phyloP scores from a whole-genome alignment of 176 grass and related monocot genomes.

The Rhynchospora tenuis region DNA sequence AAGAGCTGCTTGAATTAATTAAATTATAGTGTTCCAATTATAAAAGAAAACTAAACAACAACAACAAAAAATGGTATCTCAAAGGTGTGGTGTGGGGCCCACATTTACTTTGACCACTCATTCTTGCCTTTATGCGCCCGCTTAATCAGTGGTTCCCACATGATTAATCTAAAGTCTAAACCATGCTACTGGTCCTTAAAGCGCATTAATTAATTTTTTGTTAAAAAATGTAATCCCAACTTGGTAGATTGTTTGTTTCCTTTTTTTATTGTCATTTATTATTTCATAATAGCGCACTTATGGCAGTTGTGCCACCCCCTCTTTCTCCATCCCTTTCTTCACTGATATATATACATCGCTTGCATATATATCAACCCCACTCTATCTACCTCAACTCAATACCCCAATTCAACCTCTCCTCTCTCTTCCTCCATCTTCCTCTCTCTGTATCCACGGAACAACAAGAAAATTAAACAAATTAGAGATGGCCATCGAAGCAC shows the following conservation, averaged over 20 bases:
- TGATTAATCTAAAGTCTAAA: conserved; percentile 14
- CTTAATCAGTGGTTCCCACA: conserved; percentile 2
- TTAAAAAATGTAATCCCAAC: conserved; percentile 4
- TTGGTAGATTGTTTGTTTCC: conserved; percentile 2
- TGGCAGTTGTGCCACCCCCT: conserved; percentile 16
- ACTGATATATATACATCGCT: conserved; percentile 19
- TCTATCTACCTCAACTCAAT: not conserved
- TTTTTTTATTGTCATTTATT: conserved; percentile 6
- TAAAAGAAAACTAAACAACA: not conserved
- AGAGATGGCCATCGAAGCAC: conserved; percentile 59
- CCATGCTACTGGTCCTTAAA: not conserved
- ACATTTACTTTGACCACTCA: conserved; percentile 9
- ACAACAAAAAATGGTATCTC: conserved; percentile 1
- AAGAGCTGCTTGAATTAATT: not conserved
- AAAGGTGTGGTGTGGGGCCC: conserved; percentile 6
- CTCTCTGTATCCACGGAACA: not conserved
- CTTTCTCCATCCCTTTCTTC: not conserved
- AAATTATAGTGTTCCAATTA: not conserved
- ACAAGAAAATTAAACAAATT: not conserved
- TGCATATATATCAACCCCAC: not conserved
- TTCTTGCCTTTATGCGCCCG: not conserved
- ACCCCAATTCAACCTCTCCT: not conserved
- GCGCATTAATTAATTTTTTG: not conserved
- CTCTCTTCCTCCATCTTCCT: not conserved
- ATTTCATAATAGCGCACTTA: conserved; percentile 23